Evolutionary conservation across 129 eudicot genomes (phyloP).

Genomic region (Tagetes erecta): DNA sequence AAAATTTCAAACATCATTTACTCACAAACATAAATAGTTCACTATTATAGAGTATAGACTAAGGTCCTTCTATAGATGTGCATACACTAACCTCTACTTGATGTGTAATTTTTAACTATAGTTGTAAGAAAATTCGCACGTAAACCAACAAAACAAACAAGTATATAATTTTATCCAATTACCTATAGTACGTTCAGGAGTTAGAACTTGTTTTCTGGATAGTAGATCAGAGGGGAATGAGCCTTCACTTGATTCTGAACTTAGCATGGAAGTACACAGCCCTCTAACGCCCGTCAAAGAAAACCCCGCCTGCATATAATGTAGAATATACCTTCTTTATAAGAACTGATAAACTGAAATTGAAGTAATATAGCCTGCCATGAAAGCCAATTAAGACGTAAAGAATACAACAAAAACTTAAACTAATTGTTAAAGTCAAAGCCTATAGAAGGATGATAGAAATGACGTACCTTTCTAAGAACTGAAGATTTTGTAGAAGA

Average conservation of each 20-base stretch:
- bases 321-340: not conserved
- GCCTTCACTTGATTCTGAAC: conserved; percentile 61
- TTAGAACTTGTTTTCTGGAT: conserved; percentile 40
- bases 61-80: not conserved
- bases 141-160: no score
- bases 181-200: conserved; percentile 76
- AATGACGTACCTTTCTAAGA: conserved; percentile 25
- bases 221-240: conserved; percentile 66
- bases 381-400: not conserved
- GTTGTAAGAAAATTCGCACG: not conserved
- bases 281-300: conserved; percentile 40
- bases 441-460: not conserved
- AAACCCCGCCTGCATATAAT: conserved; percentile 36
- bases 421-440: not conserved
- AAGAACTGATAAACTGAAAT: not conserved
- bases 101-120: not conserved
- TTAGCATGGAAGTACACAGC: conserved; percentile 53
- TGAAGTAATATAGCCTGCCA: not conserved
- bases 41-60: not conserved
- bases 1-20: not conserved
- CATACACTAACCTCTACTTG: not conserved
- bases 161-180: conserved; percentile 16
- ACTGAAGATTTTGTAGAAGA: conserved; percentile 19
- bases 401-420: not conserved
- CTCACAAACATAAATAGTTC: not conserved